These are phyloP conservation scores for Alisma plantagoaquatica DNA, from an alignment of 106 monocot genomes.

Conservation along the genomic window DNA sequence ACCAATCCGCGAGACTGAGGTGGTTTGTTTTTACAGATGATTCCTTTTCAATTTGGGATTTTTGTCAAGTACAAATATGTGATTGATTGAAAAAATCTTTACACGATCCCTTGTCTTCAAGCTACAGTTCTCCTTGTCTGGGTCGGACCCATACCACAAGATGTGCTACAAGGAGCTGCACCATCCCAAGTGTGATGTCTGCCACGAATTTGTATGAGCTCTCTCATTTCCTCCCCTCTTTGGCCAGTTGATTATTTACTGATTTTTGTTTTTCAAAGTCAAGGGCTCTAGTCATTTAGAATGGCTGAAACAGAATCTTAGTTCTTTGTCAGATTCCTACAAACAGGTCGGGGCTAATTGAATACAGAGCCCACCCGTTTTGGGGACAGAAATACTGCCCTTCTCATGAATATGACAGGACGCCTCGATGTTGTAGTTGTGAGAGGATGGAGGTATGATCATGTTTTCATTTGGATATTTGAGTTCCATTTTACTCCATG, in stretches of 20 bases:
- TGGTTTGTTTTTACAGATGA: slow-evolving; percentile 1
- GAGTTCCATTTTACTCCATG: background rate
- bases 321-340: slow-evolving; percentile 63
- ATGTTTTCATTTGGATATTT: background rate
- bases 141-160: slow-evolving; percentile 71
- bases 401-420: slow-evolving; percentile 78
- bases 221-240: background rate
- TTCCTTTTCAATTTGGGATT: background rate
- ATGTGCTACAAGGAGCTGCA: slow-evolving; percentile 79
- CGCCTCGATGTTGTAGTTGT: slow-evolving; percentile 94
- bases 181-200: slow-evolving; percentile 96
- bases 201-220: slow-evolving; percentile 83
- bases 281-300: background rate
- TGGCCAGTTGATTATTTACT: too few relatives aligned
- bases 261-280: background rate
- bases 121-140: slow-evolving; percentile 88
- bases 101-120: background rate
- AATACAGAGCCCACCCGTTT: slow-evolving; percentile 92
- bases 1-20: slow-evolving; percentile 79
- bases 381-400: slow-evolving; percentile 98
- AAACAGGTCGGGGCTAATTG: slow-evolving; percentile 79
- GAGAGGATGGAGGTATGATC: slow-evolving; percentile 78
- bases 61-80: background rate
- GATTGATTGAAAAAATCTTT: background rate
- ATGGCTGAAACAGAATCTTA: background rate